Conservation (phyloP, 495 filamentous ascomycete species). For the Jackrogersella minutella region DNA sequence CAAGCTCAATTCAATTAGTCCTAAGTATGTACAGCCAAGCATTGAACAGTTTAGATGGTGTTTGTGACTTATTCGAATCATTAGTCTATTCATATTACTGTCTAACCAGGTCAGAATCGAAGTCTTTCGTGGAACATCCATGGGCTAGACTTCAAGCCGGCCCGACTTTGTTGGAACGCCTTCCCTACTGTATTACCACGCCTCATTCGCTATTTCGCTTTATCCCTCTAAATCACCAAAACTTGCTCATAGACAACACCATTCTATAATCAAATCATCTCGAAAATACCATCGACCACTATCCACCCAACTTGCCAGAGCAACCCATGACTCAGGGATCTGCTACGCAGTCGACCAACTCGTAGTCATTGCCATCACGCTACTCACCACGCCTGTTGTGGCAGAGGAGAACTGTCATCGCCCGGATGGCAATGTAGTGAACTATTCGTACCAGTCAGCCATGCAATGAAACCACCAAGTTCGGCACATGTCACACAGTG, state of each 20-base stretch:
- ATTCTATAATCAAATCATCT: neutral
- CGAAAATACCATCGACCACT: neutral
- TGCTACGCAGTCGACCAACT: neutral
- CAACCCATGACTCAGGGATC: neutral
- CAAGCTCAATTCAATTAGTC: neutral
- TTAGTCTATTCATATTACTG: neutral
- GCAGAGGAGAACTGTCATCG: constrained; percentile 4
- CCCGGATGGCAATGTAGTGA: neutral
- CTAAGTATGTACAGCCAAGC: neutral
- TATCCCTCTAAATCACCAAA: neutral
- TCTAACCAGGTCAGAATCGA: neutral
- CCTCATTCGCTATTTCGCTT: neutral
- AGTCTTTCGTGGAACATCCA: neutral
- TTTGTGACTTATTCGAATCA: neutral
- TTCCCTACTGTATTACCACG: too few relatives aligned
- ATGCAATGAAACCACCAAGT: constrained; percentile 4
- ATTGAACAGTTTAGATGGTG: neutral
- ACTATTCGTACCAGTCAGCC: neutral
- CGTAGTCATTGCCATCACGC: neutral
- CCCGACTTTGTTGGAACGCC: too few relatives aligned
- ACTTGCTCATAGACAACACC: neutral
- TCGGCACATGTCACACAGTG: neutral
- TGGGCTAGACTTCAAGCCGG: too few relatives aligned
- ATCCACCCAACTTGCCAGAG: neutral
- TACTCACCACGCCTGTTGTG: constrained; percentile 1